These are phyloP conservation scores for Auriscalpium microsporum DNA, from an alignment of 768 basidiomycete species.

Conservation along the genomic window DNA sequence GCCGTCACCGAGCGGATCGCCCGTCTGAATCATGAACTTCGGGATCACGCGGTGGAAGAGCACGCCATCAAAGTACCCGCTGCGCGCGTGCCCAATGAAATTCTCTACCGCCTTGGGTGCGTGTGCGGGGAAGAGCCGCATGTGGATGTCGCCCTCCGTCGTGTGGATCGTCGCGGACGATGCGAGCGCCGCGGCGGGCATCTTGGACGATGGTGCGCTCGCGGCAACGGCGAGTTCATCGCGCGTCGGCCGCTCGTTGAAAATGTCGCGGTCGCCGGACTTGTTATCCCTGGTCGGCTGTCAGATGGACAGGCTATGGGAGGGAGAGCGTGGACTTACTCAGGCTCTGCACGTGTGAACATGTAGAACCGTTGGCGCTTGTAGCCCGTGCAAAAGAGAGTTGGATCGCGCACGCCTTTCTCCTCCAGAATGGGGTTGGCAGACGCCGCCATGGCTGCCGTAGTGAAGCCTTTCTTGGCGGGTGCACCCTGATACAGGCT, in stretches of 20 bases:
- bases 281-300: constrained; percentile 59
- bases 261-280: constrained; percentile 87
- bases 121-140: constrained; percentile 83
- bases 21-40: constrained; percentile 98
- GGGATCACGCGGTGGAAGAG: constrained; percentile 97
- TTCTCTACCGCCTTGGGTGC: constrained; percentile 97
- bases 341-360: constrained; percentile 85
- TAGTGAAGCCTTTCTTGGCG: constrained; percentile 75
- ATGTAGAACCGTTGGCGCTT: constrained; percentile 91
- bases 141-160: constrained; percentile 86
- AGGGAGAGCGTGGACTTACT: constrained; percentile 43
- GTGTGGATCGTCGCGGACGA: constrained; percentile 88
- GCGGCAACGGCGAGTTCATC: constrained; percentile 89
- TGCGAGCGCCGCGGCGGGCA: constrained; percentile 64
- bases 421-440: constrained; percentile 90
- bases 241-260: constrained; percentile 95
- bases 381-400: constrained; percentile 86
- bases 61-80: constrained; percentile 85
- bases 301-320: neutral
- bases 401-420: constrained; percentile 80
- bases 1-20: constrained; percentile 91
- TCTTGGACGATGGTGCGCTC: constrained; percentile 39
- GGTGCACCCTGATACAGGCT: constrained; percentile 92
- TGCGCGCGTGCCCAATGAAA: constrained; percentile 87
- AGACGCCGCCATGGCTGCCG: constrained; percentile 91